phyloP scores from a whole-genome alignment of 2,329 filamentous ascomycete species.

The Cladorrhinum sp. region DNA sequence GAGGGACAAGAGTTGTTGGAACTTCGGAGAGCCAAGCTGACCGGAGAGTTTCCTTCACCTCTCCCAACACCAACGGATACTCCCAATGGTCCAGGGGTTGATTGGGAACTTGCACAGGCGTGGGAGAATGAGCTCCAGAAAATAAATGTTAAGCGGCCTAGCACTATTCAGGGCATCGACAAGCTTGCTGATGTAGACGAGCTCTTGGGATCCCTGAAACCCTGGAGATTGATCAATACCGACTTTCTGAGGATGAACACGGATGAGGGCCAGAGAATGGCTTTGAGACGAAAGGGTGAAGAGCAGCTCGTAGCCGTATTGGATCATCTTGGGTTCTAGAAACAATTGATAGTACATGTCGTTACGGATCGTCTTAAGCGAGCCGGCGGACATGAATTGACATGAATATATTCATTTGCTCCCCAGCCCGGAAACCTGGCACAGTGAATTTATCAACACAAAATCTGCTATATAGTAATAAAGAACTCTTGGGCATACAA shows the following conservation, averaged over 20 bases:
- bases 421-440: slow-evolving; percentile 1
- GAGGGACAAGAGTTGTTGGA: slow-evolving; percentile 10
- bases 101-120: slow-evolving; percentile 14
- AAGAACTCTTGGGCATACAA: too few relatives aligned
- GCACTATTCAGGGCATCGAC: slow-evolving; percentile 16
- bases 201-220: slow-evolving; percentile 13
- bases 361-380: slow-evolving; percentile 6
- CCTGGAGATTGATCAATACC: slow-evolving; percentile 14
- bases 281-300: slow-evolving; percentile 10
- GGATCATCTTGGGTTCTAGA: slow-evolving; percentile 9
- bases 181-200: slow-evolving; percentile 13
- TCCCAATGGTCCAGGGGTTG: slow-evolving; percentile 8
- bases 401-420: slow-evolving; percentile 5
- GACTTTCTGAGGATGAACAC: slow-evolving; percentile 16
- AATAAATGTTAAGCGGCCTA: slow-evolving; percentile 12
- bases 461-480: too few relatives aligned
- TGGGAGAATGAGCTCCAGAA: slow-evolving; percentile 14
- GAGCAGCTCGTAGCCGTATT: slow-evolving; percentile 10
- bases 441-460: too few relatives aligned
- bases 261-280: slow-evolving; percentile 14
- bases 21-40: slow-evolving; percentile 21
- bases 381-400: slow-evolving; percentile 3
- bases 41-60: slow-evolving; percentile 16
- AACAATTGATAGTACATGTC: slow-evolving; percentile 1
- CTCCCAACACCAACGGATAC: slow-evolving; percentile 11